These are phyloP conservation scores for Mucor racemosus DNA, from an alignment of 371 early-diverging fungal genomes.

Conservation along the genomic window DNA sequence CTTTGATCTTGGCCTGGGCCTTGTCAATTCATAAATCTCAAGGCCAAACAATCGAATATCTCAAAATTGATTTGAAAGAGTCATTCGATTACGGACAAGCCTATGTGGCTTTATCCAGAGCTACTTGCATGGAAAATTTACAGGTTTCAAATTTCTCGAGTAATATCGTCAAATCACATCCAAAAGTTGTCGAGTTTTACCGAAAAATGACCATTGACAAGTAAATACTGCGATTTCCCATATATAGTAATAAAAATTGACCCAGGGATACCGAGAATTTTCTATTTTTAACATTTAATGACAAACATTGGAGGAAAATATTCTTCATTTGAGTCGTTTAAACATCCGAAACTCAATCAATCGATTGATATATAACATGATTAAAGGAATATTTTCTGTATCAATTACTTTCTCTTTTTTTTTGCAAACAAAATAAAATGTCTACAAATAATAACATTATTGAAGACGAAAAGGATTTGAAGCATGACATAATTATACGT, in stretches of 20 bases:
- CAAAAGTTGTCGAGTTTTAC: slow-evolving; percentile 72
- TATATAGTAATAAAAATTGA: slow-evolving; percentile 5
- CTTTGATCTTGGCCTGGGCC: slow-evolving; percentile 73
- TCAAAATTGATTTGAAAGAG: slow-evolving; percentile 78
- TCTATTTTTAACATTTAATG: neutral
- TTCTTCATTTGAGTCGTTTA: neutral
- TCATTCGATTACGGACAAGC: slow-evolving; percentile 92
- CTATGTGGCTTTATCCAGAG: slow-evolving; percentile 91
- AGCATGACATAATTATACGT: slow-evolving; percentile 17
- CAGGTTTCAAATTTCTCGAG: slow-evolving; percentile 80
- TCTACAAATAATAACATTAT: neutral
- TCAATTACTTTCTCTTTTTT: neutral
- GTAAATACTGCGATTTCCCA: neutral
- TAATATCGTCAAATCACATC: slow-evolving; percentile 33
- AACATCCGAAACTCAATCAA: slow-evolving; percentile 8
- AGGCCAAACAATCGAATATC: slow-evolving; percentile 89
- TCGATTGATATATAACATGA: neutral
- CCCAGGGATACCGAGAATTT: neutral
- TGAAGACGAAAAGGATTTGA: slow-evolving; percentile 15
- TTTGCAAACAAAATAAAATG: neutral
- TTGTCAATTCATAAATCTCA: slow-evolving; percentile 91
- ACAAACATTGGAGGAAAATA: neutral
- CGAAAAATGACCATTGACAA: neutral
- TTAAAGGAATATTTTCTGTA: neutral
- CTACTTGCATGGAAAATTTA: slow-evolving; percentile 64